A percentile compares a stretch with the other conserved stretches of the same genome.
These are phyloP conservation scores for Cutaneotrichosporon sp. DNA, from an alignment of 1,284 basidiomycete species.

Conservation along the genomic window DNA sequence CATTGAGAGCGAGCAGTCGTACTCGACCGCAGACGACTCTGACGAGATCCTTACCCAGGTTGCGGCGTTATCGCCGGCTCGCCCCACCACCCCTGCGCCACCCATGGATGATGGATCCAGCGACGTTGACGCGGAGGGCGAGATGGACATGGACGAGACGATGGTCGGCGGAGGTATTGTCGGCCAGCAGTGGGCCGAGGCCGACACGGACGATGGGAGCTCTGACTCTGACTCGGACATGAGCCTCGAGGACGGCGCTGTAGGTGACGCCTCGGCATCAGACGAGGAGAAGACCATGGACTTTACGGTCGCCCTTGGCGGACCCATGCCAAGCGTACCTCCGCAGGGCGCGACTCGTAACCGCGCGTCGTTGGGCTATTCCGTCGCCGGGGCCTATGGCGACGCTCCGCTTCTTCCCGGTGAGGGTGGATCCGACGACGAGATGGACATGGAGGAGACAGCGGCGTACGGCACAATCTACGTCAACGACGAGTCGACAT, in stretches of 20 bases:
- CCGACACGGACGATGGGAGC: slow-evolving; percentile 17
- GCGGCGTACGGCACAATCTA: slow-evolving; percentile 40
- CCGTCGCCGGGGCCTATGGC: slow-evolving; percentile 21
- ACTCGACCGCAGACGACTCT: slow-evolving; percentile 15
- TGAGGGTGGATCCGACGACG: slow-evolving; percentile 40
- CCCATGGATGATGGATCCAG: slow-evolving; percentile 18
- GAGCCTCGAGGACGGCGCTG: slow-evolving; percentile 22
- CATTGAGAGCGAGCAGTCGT: slow-evolving; percentile 33
- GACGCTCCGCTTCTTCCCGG: slow-evolving; percentile 23
- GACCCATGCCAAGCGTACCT: slow-evolving; percentile 39
- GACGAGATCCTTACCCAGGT: slow-evolving; percentile 12
- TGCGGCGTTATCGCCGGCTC: slow-evolving; percentile 4
- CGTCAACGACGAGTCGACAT: slow-evolving; percentile 30
- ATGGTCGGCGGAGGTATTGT: slow-evolving; percentile 38
- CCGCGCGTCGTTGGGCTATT: slow-evolving; percentile 44
- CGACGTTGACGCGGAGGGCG: slow-evolving; percentile 24
- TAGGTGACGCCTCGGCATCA: slow-evolving; percentile 11
- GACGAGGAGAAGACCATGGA: slow-evolving; percentile 49
- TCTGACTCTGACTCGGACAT: slow-evolving; percentile 9
- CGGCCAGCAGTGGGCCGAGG: slow-evolving; percentile 9
- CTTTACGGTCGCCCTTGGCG: slow-evolving; percentile 48
- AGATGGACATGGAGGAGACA: slow-evolving; percentile 44
- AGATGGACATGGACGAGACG: slow-evolving; percentile 47
- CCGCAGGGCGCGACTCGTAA: slow-evolving; percentile 34
- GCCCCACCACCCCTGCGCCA: neutral